A percentile compares a stretch with the other conserved stretches of the same genome.
Evolutionary conservation across 139 green algal species (phyloP).

Genomic region (Micromonas pusilla): DNA sequence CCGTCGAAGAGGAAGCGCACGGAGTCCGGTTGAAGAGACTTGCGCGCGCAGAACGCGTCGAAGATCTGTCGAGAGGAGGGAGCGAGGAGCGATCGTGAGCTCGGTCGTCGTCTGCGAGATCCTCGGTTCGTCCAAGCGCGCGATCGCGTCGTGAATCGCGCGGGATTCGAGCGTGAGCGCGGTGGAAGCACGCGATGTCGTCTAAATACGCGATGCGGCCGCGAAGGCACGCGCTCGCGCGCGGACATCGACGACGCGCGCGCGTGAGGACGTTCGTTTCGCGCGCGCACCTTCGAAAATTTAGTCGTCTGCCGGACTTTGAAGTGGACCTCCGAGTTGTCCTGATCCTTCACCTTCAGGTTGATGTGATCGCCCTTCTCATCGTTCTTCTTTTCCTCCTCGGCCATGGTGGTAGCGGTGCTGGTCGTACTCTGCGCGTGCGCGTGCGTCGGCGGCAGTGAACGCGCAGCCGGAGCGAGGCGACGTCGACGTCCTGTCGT

Average conservation of each 20-base stretch:
- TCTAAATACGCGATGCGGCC: constrained; percentile 15
- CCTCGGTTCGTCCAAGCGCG: too few relatives aligned
- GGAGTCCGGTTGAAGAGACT: constrained; percentile 12
- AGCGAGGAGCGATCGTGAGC: background rate
- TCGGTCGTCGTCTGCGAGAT: too few relatives aligned
- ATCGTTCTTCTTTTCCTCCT: constrained; percentile 20
- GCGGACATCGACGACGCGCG: background rate
- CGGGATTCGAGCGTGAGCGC: too few relatives aligned
- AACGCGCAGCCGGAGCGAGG: background rate
- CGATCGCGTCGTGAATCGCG: too few relatives aligned
- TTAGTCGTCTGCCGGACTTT: constrained; percentile 12
- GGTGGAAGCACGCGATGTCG: too few relatives aligned
- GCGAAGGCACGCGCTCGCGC: background rate
- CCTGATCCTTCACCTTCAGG: constrained; percentile 27
- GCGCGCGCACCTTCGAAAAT: constrained; percentile 20
- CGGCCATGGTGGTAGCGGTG: background rate
- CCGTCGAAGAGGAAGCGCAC: constrained; percentile 33
- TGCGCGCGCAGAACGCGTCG: constrained; percentile 30
- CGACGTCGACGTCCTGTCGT: background rate
- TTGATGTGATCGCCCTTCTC: constrained; percentile 30
- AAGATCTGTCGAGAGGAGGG: constrained; percentile 26
- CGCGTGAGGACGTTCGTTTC: background rate
- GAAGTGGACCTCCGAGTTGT: constrained; percentile 26
- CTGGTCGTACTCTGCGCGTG: background rate
- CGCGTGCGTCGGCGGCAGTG: background rate